Percentiles rank a stretch among this genome's conserved stretches.
phyloP scores from a whole-genome alignment of 2,329 filamentous ascomycete genomes.

The Trichoderma gracile region DNA sequence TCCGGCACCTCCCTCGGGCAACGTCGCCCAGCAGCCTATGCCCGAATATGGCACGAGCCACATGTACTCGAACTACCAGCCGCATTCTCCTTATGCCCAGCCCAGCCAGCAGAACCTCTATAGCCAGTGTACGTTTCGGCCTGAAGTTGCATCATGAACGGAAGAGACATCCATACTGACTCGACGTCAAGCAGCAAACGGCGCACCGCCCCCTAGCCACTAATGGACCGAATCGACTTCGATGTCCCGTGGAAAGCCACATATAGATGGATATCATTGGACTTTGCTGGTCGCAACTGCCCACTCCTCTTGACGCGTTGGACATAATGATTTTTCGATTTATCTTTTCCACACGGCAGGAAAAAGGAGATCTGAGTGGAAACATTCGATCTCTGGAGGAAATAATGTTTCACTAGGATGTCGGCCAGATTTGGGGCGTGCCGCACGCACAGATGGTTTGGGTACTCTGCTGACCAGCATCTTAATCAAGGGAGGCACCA shows the following conservation, averaged over 20 bases:
- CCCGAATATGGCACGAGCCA: slow-evolving; percentile 57
- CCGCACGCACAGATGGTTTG: not conserved
- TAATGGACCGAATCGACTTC: slow-evolving; percentile 26
- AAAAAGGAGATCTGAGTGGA: not conserved
- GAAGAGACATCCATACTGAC: not conserved
- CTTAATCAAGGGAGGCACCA: slow-evolving; percentile 23
- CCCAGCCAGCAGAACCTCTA: slow-evolving; percentile 61
- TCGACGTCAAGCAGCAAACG: slow-evolving; percentile 35
- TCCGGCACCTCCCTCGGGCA: slow-evolving; percentile 58
- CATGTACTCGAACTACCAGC: slow-evolving; percentile 59
- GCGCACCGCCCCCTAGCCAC: slow-evolving; percentile 40
- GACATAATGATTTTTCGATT: slow-evolving; percentile 14
- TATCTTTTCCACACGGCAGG: not conserved
- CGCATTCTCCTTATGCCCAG: slow-evolving; percentile 60
- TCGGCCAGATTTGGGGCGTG: slow-evolving; percentile 20
- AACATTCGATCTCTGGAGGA: slow-evolving; percentile 23
- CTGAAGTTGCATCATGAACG: not conserved
- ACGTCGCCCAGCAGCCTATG: slow-evolving; percentile 53
- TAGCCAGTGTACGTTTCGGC: slow-evolving; percentile 54
- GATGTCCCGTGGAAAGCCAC: not conserved
- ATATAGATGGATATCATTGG: not conserved
- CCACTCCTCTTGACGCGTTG: slow-evolving; percentile 18
- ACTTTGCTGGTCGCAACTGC: slow-evolving; percentile 4
- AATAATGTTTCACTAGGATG: slow-evolving; percentile 15
- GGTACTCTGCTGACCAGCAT: slow-evolving; percentile 19